Percentiles rank a stretch among this genome's conserved stretches.
These are phyloP conservation scores for Alternaria sp. DNA, from an alignment of 2,329 filamentous ascomycete genomes.

Conservation along the genomic window DNA sequence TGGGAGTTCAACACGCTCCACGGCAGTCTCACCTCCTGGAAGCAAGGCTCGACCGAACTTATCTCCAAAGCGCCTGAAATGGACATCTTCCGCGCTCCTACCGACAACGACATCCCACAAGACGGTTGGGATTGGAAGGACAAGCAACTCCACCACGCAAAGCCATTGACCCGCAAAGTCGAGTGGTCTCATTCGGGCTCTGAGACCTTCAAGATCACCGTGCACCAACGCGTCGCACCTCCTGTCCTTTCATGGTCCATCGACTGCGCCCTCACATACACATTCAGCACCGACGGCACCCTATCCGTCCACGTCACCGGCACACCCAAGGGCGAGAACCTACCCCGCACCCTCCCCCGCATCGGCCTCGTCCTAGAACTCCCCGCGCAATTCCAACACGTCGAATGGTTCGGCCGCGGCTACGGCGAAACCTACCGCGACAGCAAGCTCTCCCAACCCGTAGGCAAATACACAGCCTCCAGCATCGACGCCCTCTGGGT, in stretches of 20 bases:
- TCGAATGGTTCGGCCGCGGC: constrained; percentile 68
- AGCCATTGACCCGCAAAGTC: constrained; percentile 35
- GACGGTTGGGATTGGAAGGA: constrained; percentile 65
- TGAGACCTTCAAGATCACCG: constrained; percentile 45
- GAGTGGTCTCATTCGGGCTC: constrained; percentile 43
- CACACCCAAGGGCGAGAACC: constrained; percentile 56
- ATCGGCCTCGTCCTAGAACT: constrained; percentile 66
- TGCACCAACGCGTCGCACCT: constrained; percentile 61
- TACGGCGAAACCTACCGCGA: constrained; percentile 71
- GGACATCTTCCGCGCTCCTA: constrained; percentile 68
- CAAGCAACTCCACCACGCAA: constrained; percentile 35
- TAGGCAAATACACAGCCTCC: constrained; percentile 56
- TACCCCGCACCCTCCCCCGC: constrained; percentile 64
- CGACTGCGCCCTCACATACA: constrained; percentile 57
- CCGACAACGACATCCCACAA: constrained; percentile 66
- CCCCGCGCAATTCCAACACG: constrained; percentile 53
- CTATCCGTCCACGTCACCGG: constrained; percentile 56
- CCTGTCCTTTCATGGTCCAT: constrained; percentile 64
- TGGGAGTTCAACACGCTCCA: constrained; percentile 62
- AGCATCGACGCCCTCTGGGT: constrained; percentile 60
- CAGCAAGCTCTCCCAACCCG: constrained; percentile 64
- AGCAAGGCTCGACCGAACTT: constrained; percentile 38
- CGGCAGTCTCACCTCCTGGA: constrained; percentile 54
- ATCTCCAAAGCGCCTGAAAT: constrained; percentile 48
- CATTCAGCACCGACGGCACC: constrained; percentile 54